These are phyloP conservation scores for Ascochyta clinopodiicola DNA, from an alignment of 2,329 filamentous ascomycete species.

Conservation along the genomic window DNA sequence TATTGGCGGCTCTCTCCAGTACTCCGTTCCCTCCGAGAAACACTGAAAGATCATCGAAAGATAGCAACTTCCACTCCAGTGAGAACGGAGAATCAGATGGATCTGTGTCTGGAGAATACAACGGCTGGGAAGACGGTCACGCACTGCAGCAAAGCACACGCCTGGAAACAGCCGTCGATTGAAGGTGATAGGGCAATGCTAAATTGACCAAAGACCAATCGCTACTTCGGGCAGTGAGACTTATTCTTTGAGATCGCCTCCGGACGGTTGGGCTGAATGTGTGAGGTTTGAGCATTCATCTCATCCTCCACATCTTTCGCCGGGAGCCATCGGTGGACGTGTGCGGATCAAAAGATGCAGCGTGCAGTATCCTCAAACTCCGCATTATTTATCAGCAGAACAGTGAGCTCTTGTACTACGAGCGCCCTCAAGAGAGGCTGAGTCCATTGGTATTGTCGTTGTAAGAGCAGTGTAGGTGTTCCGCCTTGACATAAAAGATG, in stretches of 20 bases:
- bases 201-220: conserved; percentile 15
- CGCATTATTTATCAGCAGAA: not conserved
- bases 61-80: conserved; percentile 7
- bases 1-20: no score
- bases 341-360: no score
- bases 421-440: not conserved
- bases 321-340: not conserved
- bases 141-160: conserved; percentile 12
- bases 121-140: conserved; percentile 14
- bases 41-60: not conserved
- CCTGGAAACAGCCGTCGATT: conserved; percentile 14
- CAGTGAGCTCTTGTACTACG: not conserved
- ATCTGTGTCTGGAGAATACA: conserved; percentile 15
- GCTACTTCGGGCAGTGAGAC: not conserved
- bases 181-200: conserved; percentile 16
- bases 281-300: not conserved
- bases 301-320: not conserved
- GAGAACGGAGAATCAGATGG: not conserved
- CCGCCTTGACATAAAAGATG: not conserved
- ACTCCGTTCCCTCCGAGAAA: no score
- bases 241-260: no score
- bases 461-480: not conserved
- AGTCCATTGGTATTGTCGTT: not conserved
- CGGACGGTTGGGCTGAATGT: not conserved
- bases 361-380: no score